phyloP scores from a whole-genome alignment of 257 asterid species.

The Lavandula angustifolia region DNA sequence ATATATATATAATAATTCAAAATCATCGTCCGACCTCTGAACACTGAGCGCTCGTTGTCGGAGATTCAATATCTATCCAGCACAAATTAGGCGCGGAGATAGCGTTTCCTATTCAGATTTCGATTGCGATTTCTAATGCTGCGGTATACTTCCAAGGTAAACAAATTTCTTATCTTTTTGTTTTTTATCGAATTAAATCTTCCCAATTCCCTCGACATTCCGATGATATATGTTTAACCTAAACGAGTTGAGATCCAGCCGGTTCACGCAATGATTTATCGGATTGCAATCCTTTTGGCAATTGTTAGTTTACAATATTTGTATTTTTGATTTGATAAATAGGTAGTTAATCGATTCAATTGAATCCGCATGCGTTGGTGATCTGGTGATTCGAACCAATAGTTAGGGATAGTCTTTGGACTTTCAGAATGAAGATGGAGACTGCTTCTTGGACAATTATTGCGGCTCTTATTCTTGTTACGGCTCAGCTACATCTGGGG shows the following conservation, averaged over 20 bases:
- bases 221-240: background rate
- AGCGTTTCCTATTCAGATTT: background rate
- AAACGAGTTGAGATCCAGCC: slow-evolving; percentile 34
- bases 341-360: slow-evolving; percentile 31
- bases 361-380: slow-evolving; percentile 6
- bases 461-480: slow-evolving; percentile 40
- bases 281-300: slow-evolving; percentile 11
- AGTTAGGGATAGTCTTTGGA: slow-evolving; percentile 23
- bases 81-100: background rate
- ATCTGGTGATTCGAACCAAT: slow-evolving; percentile 24
- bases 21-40: background rate
- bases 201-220: background rate
- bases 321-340: slow-evolving; percentile 2
- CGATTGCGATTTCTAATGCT: background rate
- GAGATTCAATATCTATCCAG: slow-evolving; percentile 3
- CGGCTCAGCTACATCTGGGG: slow-evolving; percentile 41
- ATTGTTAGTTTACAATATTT: background rate
- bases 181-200: background rate
- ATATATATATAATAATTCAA: too few species aligned
- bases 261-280: slow-evolving; percentile 15
- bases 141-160: background rate
- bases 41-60: slow-evolving; percentile 27
- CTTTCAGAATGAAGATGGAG: slow-evolving; percentile 35
- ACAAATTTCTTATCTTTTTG: background rate
- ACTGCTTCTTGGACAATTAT: slow-evolving; percentile 38